Conservation (phyloP, 257 asterid species). For the Solanum pennellii region DNA sequence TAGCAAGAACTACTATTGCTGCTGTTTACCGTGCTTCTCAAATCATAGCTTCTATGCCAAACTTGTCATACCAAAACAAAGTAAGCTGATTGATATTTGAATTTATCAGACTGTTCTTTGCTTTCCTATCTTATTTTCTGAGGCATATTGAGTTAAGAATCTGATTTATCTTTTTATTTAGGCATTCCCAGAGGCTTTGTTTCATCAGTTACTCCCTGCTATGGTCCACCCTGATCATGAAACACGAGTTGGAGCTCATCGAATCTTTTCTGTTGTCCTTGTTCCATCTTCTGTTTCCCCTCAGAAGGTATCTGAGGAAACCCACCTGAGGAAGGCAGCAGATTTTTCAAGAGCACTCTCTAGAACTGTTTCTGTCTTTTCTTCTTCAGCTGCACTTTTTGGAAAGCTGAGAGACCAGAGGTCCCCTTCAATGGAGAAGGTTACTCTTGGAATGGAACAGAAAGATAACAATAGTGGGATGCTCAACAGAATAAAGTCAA, state of each 20-base stretch:
- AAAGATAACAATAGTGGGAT: slow-evolving; percentile 35
- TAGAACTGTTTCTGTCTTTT: slow-evolving; percentile 86
- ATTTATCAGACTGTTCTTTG: neutral
- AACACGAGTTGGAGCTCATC: slow-evolving; percentile 90
- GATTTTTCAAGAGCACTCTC: slow-evolving; percentile 78
- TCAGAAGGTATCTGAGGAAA: slow-evolving; percentile 17
- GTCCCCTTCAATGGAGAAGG: slow-evolving; percentile 20
- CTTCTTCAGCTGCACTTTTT: slow-evolving; percentile 92
- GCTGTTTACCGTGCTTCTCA: slow-evolving; percentile 79
- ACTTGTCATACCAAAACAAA: slow-evolving; percentile 64
- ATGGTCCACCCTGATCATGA: slow-evolving; percentile 94
- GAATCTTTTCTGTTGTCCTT: slow-evolving; percentile 83
- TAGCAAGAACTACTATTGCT: slow-evolving; percentile 76
- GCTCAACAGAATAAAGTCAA: slow-evolving; percentile 57
- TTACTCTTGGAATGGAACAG: slow-evolving; percentile 27
- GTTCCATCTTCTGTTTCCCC: slow-evolving; percentile 90
- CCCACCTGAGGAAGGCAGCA: slow-evolving; percentile 23
- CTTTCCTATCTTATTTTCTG: neutral
- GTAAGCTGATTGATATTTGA: slow-evolving; percentile 13
- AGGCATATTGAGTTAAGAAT: neutral
- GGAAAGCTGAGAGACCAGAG: slow-evolving; percentile 58
- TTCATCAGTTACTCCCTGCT: slow-evolving; percentile 91
- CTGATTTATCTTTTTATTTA: slow-evolving; percentile 8
- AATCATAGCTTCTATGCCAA: slow-evolving; percentile 66
- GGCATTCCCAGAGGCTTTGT: slow-evolving; percentile 95